Base-by-base conservation (phyloP, 768 basidiomycete genomes). In the Obba rivulosa region DNA sequence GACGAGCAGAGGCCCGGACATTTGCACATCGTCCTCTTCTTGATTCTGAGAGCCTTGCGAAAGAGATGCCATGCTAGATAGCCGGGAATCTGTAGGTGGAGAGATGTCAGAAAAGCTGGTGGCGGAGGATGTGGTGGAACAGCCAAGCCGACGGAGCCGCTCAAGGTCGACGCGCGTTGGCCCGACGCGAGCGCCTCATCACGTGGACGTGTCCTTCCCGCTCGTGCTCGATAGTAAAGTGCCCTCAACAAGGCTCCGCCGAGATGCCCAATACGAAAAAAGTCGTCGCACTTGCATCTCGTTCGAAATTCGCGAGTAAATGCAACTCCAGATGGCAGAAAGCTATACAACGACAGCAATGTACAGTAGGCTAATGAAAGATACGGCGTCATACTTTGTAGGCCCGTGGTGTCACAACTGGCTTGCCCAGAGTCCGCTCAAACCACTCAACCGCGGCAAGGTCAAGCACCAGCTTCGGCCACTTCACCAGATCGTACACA, bases 401-500 rank as follows among this genome's bases (percentile, higher is more conserved):
- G 3, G 47, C 41, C 17, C 46, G 46, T 23, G 46, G 46, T 14
- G 41, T 18, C 4, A 48, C 41, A 22, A 20, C 39, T 21, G 46
- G 45, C 41, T 81, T 82, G 52, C 74, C 71, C 23, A 90, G 69
- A 38, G 71, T 77, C 55, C 72, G 71, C 65, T 90, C 87, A 39
- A 92, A 76, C 57, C 74, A 78, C 34, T 92, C 83, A n/a, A 93
- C 82, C 2, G 92, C 91, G 46, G 80, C 77, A 51, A 86, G 60
- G 60, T 97, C 94, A 62, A 97, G 59, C 31, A 96, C 73, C 24
- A 93, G 67, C 58, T 87, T 80, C 49, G 82, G 80, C 81, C 91
- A 91, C 66, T 81, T 87, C 59, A 97, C 66, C 36, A 90, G 63
- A 60, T 95, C 87, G 67, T 90, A 94, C 14, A 95, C 83, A 18